These are phyloP conservation scores for Wickerhamomyces strasburgensis DNA, from an alignment of 805 yeast species.

Conservation along the genomic window DNA sequence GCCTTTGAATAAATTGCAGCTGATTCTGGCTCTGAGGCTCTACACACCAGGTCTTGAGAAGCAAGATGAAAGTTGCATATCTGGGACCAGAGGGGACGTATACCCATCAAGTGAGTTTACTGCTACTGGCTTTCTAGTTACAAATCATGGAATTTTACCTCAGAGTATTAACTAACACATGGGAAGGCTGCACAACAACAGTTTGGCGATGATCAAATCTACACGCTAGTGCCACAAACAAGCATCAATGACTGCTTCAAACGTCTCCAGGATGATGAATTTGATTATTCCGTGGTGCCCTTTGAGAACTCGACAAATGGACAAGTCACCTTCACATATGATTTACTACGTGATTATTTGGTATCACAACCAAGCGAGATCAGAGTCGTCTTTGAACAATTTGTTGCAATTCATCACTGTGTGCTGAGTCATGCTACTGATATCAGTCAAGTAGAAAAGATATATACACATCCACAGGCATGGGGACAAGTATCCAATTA, in stretches of 20 bases:
- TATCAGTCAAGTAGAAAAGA: constrained; percentile 41
- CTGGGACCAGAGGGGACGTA: constrained; percentile 92
- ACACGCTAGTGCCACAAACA: constrained; percentile 19
- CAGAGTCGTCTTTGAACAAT: constrained; percentile 66
- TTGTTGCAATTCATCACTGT: constrained; percentile 78
- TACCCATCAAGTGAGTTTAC: constrained; percentile 65
- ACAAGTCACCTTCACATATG: constrained; percentile 82
- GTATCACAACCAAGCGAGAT: constrained; percentile 23
- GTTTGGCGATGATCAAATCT: constrained; percentile 30
- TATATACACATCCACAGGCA: constrained; percentile 95
- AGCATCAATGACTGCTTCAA: constrained; percentile 56
- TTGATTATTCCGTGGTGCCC: constrained; percentile 79
- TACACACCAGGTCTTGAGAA: not conserved
- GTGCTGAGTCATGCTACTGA: constrained; percentile 46
- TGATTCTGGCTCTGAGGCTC: no score
- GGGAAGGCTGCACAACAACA: constrained; percentile 54
- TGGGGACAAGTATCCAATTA: constrained; percentile 87
- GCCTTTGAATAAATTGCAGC: no score
- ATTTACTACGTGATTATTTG: constrained; percentile 67
- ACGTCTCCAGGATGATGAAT: constrained; percentile 36
- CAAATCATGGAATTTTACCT: not conserved
- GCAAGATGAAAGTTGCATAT: constrained; percentile 49
- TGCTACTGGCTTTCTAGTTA: not conserved
- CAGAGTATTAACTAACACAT: constrained; percentile 1
- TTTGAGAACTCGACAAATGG: constrained; percentile 95